Evolutionary conservation across 2,329 filamentous ascomycete species (phyloP).

Genomic region (Penicillium psychrosexuale): DNA sequence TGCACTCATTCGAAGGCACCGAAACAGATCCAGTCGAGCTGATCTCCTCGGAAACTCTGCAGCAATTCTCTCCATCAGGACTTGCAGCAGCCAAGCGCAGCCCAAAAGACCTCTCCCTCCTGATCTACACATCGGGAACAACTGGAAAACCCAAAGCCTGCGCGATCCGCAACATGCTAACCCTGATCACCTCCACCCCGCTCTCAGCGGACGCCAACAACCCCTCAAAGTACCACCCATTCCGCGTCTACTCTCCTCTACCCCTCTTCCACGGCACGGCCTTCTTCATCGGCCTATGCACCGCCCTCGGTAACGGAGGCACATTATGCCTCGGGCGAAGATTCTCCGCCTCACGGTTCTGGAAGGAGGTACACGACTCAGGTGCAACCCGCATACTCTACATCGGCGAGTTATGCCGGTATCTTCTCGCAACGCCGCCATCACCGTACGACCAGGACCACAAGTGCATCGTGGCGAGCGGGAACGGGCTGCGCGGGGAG

Average conservation of each 20-base stretch:
- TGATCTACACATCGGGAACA: constrained; percentile 52
- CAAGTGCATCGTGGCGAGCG: constrained; percentile 44
- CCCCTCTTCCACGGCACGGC: constrained; percentile 52
- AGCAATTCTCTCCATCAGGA: constrained; percentile 24
- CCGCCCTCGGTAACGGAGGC: constrained; percentile 39
- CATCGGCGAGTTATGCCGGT: constrained; percentile 51
- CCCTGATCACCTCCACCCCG: constrained; percentile 39
- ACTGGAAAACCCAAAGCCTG: constrained; percentile 50
- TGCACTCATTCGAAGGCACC: constrained; percentile 37
- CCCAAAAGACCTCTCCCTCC: constrained; percentile 34
- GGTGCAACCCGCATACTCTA: constrained; percentile 45
- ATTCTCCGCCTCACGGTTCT: constrained; percentile 48
- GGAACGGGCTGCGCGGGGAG: constrained; percentile 49
- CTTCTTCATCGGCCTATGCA: constrained; percentile 46
- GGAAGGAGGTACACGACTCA: constrained; percentile 45
- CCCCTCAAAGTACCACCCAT: constrained; percentile 42
- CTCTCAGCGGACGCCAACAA: constrained; percentile 36
- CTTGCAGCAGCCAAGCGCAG: constrained; percentile 33
- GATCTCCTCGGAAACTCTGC: constrained; percentile 26
- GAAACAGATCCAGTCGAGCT: constrained; percentile 24
- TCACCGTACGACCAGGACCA: constrained; percentile 47
- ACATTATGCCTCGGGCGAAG: constrained; percentile 47
- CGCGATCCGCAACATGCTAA: constrained; percentile 40
- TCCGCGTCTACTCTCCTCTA: constrained; percentile 49
- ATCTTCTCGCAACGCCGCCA: constrained; percentile 46